phyloP scores from a whole-genome alignment of 78 protist species.

The Dictyostelium firmibasis region DNA sequence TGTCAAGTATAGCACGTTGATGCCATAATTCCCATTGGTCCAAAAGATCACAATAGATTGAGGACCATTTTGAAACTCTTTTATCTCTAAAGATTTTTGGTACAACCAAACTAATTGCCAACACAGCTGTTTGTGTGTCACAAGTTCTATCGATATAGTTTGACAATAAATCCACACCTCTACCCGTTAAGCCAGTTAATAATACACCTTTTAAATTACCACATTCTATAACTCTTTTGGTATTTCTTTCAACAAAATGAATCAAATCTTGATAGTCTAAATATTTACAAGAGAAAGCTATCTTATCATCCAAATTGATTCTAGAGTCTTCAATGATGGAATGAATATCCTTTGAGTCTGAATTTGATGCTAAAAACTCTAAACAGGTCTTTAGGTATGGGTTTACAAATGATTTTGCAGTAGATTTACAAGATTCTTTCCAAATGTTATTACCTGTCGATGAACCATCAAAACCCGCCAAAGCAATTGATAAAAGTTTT shows the following conservation, averaged over 20 bases:
- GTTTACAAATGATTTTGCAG: slow-evolving; percentile 31
- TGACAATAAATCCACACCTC: slow-evolving; percentile 74
- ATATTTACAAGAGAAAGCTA: slow-evolving; percentile 84
- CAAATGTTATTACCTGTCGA: slow-evolving; percentile 12
- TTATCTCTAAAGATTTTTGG: slow-evolving; percentile 47
- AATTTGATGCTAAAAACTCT: slow-evolving; percentile 36
- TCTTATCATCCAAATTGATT: slow-evolving; percentile 62
- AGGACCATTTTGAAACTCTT: slow-evolving; percentile 52
- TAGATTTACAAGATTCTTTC: slow-evolving; percentile 54
- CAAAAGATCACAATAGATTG: slow-evolving; percentile 86
- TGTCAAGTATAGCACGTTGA: slow-evolving; percentile 87
- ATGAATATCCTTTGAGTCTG: slow-evolving; percentile 12
- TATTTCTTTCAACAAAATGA: slow-evolving; percentile 26
- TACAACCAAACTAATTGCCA: slow-evolving; percentile 37
- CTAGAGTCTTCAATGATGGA: slow-evolving; percentile 35
- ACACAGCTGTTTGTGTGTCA: slow-evolving; percentile 89
- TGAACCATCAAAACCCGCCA: slow-evolving; percentile 81
- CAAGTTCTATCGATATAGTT: slow-evolving; percentile 86
- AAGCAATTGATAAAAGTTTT: slow-evolving; percentile 68
- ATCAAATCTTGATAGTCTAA: slow-evolving; percentile 40
- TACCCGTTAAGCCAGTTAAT: slow-evolving; percentile 83
- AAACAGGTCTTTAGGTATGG: slow-evolving; percentile 79
- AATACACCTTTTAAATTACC: slow-evolving; percentile 78
- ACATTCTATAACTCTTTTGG: not conserved
- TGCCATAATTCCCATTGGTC: slow-evolving; percentile 91